Evolutionary conservation across 305 asterid genomes (phyloP), one percentile per base, ranked within the genome.

Genomic region (Ajuga reptans): DNA sequence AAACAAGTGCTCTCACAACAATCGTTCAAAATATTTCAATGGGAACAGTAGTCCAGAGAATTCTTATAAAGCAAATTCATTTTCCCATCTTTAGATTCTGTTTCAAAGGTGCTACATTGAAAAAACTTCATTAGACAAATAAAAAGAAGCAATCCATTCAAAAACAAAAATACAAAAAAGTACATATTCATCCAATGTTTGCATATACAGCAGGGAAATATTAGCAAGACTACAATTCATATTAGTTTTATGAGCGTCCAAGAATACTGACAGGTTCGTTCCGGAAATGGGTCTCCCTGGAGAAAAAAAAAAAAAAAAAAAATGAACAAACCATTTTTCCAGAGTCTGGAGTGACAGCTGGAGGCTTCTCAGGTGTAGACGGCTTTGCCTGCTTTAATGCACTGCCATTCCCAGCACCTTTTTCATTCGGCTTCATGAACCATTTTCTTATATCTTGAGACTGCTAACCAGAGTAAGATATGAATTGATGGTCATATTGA

Each of bases 401-500:
- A 77, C 60, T 77, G 62, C 82, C 85, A 77, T 82, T 85, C 63
- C 89, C 95, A 58, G 76, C 7, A 27, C 84, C 82, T 72, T 86
- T 85, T 3, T 81, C 89, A 39, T 84, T 96, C 72, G 77, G 83
- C 85, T 87, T 93, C 81, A 83, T 79, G 79, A 92, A 93, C 98
- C 98, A 93, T 56, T 88, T 93, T 72, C 98, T 86, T 63, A 90
- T 93, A 82, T 93, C 98, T 61, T 80, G 87, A 42, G 98, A 83
- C 95, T 92, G 90, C 64, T 4, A 45, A 62, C 39, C 62, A 41
- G 64, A 53, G 27, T 49, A 56, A 75, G 69, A 42, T 39, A 72
- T 39, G 49, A 69, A 56, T 21, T 17, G 31, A 76, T 16, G 3
- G 8, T 64, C 42, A 70, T 36, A 47, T 17, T 57, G 29, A 34